A percentile compares a stretch with the other conserved stretches of the same genome.
These are phyloP conservation scores for Jamesozyma spencerorum DNA, from an alignment of 805 yeast species.

Conservation along the genomic window DNA sequence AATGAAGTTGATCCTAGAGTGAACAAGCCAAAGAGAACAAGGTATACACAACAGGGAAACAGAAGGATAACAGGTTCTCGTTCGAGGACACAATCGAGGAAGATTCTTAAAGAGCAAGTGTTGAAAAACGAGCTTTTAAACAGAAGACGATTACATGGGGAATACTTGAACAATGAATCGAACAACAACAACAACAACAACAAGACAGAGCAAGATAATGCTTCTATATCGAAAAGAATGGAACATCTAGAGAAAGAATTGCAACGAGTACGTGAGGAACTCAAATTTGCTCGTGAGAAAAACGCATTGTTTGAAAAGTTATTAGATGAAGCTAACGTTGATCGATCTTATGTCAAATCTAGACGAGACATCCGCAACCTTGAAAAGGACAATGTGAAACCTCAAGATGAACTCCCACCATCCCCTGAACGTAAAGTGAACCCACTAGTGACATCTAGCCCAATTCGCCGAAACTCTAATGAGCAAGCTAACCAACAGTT, in stretches of 20 bases:
- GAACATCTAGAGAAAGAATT: slow-evolving; percentile 11
- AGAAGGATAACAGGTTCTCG: neutral
- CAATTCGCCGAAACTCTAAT: slow-evolving; percentile 13
- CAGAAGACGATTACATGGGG: slow-evolving; percentile 6
- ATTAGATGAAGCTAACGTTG: slow-evolving; percentile 28
- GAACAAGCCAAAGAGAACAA: neutral
- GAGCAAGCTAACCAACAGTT: neutral
- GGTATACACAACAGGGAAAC: neutral
- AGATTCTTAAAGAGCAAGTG: slow-evolving; percentile 9
- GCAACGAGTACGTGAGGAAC: slow-evolving; percentile 11
- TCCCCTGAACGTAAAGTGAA: slow-evolving; percentile 16
- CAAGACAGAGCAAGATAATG: too few relatives aligned
- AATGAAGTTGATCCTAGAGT: neutral
- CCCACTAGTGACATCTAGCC: slow-evolving; percentile 30
- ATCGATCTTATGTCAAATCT: slow-evolving; percentile 26
- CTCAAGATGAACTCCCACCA: slow-evolving; percentile 26
- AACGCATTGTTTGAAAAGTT: slow-evolving; percentile 22
- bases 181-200: too few relatives aligned
- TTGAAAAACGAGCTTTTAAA: slow-evolving; percentile 19
- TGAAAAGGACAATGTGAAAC: slow-evolving; percentile 24
- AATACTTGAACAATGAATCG: neutral
- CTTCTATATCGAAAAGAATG: slow-evolving; percentile 8
- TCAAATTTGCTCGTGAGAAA: slow-evolving; percentile 27
- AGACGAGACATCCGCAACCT: slow-evolving; percentile 28
- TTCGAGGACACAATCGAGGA: neutral